A percentile compares a stretch with the other conserved stretches of the same genome.
phyloP scores from a whole-genome alignment of 345 rosid species.

The Isatis tinctoria region DNA sequence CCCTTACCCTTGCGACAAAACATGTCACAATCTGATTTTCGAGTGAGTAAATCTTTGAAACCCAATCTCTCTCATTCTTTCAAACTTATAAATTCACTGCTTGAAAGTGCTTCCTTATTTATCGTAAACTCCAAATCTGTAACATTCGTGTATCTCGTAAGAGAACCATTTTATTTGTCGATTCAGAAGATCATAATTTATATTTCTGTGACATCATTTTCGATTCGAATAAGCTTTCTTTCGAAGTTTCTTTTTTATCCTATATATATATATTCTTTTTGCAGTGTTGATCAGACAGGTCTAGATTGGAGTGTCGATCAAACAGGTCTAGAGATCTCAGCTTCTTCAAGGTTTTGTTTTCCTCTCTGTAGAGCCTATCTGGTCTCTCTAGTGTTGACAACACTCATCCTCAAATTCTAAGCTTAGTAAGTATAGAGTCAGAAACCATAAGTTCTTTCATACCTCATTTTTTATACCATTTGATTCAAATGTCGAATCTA shows the following conservation, averaged over 20 bases:
- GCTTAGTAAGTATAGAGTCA: slow-evolving; percentile 2
- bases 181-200: slow-evolving; percentile 1
- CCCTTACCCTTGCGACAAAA: slow-evolving; percentile 72
- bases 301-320: slow-evolving; percentile 14
- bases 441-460: background rate
- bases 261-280: slow-evolving; percentile 8
- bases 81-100: background rate
- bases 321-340: slow-evolving; percentile 28
- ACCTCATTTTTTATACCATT: background rate
- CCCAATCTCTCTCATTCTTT: slow-evolving; percentile 6
- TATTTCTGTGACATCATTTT: background rate
- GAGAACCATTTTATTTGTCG: background rate
- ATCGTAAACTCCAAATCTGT: slow-evolving; percentile 1
- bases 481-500: slow-evolving; percentile 8
- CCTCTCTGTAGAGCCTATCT: slow-evolving; percentile 27
- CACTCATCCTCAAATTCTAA: slow-evolving; percentile 11
- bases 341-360: slow-evolving; percentile 27
- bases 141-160: slow-evolving; percentile 4
- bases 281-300: slow-evolving; percentile 29
- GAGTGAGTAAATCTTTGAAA: slow-evolving; percentile 42
- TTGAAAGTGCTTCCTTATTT: background rate
- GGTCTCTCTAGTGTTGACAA: slow-evolving; percentile 28
- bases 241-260: slow-evolving; percentile 11
- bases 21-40: slow-evolving; percentile 78
- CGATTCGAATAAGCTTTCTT: background rate